These are phyloP conservation scores for Amaranthus palmeri DNA, from an alignment of 148 eudicot species.

Conservation along the genomic window DNA sequence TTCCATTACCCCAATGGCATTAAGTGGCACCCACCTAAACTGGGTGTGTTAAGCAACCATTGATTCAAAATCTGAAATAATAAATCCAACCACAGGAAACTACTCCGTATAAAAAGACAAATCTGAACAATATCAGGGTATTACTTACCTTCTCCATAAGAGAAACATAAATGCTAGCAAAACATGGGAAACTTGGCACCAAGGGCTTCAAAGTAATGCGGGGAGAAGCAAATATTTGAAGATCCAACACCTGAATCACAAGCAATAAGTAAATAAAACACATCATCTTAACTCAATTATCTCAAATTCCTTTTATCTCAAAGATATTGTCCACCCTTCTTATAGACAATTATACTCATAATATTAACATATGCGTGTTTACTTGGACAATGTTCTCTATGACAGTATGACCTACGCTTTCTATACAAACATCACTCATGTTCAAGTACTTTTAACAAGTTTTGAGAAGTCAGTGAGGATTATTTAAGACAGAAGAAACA, in stretches of 20 bases:
- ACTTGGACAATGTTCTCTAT: too few relatives aligned
- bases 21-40: too few relatives aligned
- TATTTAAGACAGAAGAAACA: background rate
- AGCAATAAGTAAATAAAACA: background rate
- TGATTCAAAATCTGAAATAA: background rate
- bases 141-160: too few relatives aligned
- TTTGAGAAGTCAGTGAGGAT: background rate
- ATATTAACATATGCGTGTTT: too few relatives aligned
- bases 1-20: background rate
- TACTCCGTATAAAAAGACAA: background rate
- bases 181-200: too few relatives aligned
- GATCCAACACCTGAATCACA: conserved; percentile 65
- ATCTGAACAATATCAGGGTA: background rate
- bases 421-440: too few relatives aligned
- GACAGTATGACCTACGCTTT: too few relatives aligned
- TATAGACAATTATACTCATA: too few relatives aligned
- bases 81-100: background rate
- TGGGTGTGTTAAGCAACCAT: background rate
- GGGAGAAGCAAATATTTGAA: conserved; percentile 84
- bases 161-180: too few relatives aligned
- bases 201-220: conserved; percentile 71
- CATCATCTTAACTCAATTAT: background rate
- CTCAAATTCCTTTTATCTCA: background rate
- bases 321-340: too few relatives aligned
- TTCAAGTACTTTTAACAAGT: too few relatives aligned